These are phyloP conservation scores for Penicillium odoratum DNA, from an alignment of 495 filamentous ascomycete species.

Conservation along the genomic window DNA sequence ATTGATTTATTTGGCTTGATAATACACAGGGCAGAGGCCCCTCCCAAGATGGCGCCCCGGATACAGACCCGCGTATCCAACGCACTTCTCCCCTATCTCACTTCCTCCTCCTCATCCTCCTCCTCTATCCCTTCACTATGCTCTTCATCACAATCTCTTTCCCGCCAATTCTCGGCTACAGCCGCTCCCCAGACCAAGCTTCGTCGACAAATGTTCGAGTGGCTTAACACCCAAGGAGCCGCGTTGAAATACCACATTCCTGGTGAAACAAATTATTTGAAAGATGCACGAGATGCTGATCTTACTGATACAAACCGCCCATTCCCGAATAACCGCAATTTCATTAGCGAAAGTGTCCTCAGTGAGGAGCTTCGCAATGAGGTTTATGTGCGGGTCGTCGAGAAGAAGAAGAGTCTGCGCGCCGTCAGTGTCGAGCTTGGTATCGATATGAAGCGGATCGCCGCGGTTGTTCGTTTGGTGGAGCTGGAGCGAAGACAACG, in stretches of 20 bases:
- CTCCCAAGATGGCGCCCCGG: conserved; percentile 43
- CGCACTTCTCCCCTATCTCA: conserved; percentile 40
- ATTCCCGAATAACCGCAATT: conserved; percentile 75
- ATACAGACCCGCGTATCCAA: conserved; percentile 44
- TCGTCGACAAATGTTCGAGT: conserved; percentile 63
- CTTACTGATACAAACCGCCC: conserved; percentile 39
- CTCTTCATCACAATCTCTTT: conserved; percentile 24
- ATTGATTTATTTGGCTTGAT: background rate
- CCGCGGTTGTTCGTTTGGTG: conserved; percentile 84
- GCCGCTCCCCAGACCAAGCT: conserved; percentile 43
- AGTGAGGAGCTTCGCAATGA: conserved; percentile 71
- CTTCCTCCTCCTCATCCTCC: conserved; percentile 26
- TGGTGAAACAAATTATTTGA: conserved; percentile 66
- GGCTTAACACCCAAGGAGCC: conserved; percentile 62
- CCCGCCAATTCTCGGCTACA: conserved; percentile 52
- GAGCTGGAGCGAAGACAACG: conserved; percentile 79
- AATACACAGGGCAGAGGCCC: conserved; percentile 6
- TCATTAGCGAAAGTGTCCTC: conserved; percentile 71
- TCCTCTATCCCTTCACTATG: conserved; percentile 18
- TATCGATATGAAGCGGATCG: conserved; percentile 85
- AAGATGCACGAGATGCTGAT: conserved; percentile 26
- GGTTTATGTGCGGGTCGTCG: conserved; percentile 69
- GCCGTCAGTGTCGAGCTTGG: conserved; percentile 73
- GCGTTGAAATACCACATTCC: conserved; percentile 55
- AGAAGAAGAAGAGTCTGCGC: conserved; percentile 65